Evolutionary conservation across 2,329 filamentous ascomycete species (phyloP).

Genomic region (Exophiala oligosperma): DNA sequence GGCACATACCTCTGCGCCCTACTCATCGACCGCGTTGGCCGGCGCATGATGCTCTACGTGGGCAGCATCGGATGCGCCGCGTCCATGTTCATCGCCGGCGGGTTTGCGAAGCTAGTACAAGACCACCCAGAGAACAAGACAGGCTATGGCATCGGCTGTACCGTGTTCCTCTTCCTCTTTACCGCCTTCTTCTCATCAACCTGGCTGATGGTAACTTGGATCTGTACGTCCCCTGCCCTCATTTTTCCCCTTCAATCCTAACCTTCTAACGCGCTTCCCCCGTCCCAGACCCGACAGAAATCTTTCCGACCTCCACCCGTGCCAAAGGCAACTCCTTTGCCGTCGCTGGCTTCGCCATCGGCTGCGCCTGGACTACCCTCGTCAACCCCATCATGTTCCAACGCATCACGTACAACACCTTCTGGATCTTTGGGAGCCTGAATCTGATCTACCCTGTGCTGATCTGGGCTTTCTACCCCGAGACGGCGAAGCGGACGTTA

Average conservation of each 20-base stretch:
- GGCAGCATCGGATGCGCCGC: conserved; percentile 35
- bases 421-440: background rate
- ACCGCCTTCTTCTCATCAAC: conserved; percentile 34
- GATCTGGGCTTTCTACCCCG: conserved; percentile 5
- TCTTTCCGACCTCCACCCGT: conserved; percentile 34
- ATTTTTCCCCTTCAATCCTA: too few species aligned
- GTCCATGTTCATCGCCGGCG: conserved; percentile 34
- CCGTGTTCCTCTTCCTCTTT: conserved; percentile 32
- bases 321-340: conserved; percentile 34
- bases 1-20: conserved; percentile 33
- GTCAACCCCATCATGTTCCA: conserved; percentile 28
- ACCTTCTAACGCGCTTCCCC: too few species aligned
- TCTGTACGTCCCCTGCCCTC: conserved; percentile 15
- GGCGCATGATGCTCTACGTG: conserved; percentile 39
- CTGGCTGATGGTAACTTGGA: conserved; percentile 34
- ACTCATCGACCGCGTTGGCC: conserved; percentile 39
- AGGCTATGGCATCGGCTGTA: background rate
- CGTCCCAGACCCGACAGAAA: conserved; percentile 30
- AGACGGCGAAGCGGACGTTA: conserved; percentile 4
- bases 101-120: conserved; percentile 29
- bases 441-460: background rate
- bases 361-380: conserved; percentile 26
- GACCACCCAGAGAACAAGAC: conserved; percentile 19
- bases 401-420: conserved; percentile 24
- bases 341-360: conserved; percentile 30